Evolutionary conservation across 352 stramenopile genomes (phyloP).

Genomic region (Peronospora farinosa): DNA sequence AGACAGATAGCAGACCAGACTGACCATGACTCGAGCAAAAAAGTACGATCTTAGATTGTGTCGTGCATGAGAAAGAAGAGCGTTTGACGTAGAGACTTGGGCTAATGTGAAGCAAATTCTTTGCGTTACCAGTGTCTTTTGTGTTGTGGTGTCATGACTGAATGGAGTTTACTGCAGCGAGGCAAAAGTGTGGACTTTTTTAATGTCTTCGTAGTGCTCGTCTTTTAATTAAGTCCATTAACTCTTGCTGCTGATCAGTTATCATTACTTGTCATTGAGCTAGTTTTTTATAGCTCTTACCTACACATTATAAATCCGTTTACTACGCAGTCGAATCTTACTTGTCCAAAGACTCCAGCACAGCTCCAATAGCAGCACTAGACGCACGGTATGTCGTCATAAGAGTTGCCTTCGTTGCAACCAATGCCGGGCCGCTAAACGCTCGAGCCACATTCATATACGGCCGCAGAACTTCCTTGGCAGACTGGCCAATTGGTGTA

Average conservation of each 20-base stretch:
- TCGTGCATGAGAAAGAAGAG: conserved; percentile 24
- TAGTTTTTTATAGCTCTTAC: not conserved
- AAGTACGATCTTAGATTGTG: conserved; percentile 15
- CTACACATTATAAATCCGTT: not conserved
- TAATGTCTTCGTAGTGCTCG: too few species aligned
- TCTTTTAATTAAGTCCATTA: too few species aligned
- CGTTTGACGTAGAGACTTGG: conserved; percentile 23
- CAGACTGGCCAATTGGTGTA: conserved; percentile 58
- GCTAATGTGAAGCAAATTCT: conserved; percentile 25
- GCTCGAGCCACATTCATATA: conserved; percentile 65
- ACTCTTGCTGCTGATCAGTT: not conserved
- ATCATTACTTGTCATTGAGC: not conserved
- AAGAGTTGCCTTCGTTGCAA: conserved; percentile 57
- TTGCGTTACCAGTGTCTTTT: conserved; percentile 11
- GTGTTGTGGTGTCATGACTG: not conserved
- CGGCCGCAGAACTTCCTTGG: conserved; percentile 44
- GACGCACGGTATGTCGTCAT: conserved; percentile 69
- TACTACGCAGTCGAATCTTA: not conserved
- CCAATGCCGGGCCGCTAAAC: conserved; percentile 63
- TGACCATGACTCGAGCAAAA: conserved; percentile 11
- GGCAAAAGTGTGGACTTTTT: not conserved
- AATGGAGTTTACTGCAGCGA: not conserved
- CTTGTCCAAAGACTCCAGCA: conserved; percentile 60
- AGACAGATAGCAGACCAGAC: conserved; percentile 28
- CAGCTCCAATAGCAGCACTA: conserved; percentile 55